Evolutionary conservation across 495 filamentous ascomycete genomes (phyloP).

Genomic region (Penicillium crystallinum): DNA sequence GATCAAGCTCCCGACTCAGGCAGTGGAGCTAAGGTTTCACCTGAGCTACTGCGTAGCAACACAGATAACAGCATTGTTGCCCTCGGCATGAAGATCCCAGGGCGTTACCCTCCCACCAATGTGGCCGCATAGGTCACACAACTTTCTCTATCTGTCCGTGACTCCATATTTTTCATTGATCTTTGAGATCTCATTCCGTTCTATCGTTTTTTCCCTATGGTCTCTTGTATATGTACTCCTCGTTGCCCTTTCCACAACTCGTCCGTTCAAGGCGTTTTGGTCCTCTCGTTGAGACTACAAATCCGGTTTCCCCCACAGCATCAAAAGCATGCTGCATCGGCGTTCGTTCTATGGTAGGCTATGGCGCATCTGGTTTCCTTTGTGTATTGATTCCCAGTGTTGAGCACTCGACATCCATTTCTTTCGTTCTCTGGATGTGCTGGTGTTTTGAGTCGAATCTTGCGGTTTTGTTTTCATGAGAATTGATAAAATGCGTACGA

Average conservation of each 20-base stretch:
- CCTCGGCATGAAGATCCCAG: slow-evolving; percentile 37
- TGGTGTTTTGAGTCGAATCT: background rate
- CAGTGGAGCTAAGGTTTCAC: background rate
- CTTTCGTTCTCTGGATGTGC: slow-evolving; percentile 4
- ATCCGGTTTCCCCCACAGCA: background rate
- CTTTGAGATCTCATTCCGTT: background rate
- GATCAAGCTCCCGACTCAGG: background rate
- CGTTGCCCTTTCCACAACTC: background rate
- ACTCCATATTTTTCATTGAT: background rate
- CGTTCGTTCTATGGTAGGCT: slow-evolving; percentile 8
- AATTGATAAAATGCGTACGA: background rate
- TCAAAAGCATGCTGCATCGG: slow-evolving; percentile 4
- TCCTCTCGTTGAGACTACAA: slow-evolving; percentile 5
- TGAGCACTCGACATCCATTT: background rate
- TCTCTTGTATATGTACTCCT: slow-evolving; percentile 5
- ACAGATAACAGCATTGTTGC: slow-evolving; percentile 31
- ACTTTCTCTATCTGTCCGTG: background rate
- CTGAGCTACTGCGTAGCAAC: slow-evolving; percentile 16
- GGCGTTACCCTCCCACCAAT: slow-evolving; percentile 33
- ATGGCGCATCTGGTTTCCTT: slow-evolving; percentile 4
- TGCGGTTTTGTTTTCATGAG: background rate
- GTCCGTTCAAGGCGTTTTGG: slow-evolving; percentile 7
- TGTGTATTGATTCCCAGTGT: slow-evolving; percentile 7
- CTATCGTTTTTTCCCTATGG: background rate
- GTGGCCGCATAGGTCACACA: slow-evolving; percentile 21